These are phyloP conservation scores for Gossypium trilobum DNA, from an alignment of 441 rosid genomes.

Conservation along the genomic window DNA sequence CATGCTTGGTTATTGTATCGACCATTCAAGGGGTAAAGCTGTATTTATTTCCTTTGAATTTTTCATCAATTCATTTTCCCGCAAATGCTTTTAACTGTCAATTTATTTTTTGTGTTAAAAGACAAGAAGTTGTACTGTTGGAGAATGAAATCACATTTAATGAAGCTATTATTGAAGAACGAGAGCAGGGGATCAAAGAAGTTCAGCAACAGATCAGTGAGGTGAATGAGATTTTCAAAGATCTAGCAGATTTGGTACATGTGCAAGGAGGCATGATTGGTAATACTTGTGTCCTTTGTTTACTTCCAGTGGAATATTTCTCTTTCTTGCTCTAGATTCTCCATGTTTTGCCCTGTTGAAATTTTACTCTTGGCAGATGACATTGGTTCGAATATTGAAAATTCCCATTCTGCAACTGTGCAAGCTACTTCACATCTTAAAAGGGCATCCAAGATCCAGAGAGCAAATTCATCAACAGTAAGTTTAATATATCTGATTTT, in stretches of 20 bases:
- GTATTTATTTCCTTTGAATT: not conserved
- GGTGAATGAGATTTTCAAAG: constrained; percentile 61
- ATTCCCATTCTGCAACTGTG: constrained; percentile 38
- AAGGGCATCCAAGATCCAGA: constrained; percentile 45
- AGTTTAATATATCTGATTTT: constrained; percentile 2
- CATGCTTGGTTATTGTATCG: not conserved
- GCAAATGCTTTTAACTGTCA: not conserved
- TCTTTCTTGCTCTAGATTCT: constrained; percentile 2
- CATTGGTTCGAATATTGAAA: constrained; percentile 46
- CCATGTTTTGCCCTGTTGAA: not conserved
- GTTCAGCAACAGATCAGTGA: constrained; percentile 54
- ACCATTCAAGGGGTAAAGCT: not conserved
- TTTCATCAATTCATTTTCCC: not conserved
- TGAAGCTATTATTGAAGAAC: constrained; percentile 60
- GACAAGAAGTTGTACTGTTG: constrained; percentile 41
- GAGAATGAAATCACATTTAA: constrained; percentile 58
- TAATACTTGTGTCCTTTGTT: constrained; percentile 16
- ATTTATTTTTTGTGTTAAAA: constrained; percentile 7
- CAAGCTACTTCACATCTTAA: constrained; percentile 42
- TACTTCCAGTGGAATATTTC: not conserved
- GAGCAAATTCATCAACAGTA: constrained; percentile 53
- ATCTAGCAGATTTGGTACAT: constrained; percentile 44
- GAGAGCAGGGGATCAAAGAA: constrained; percentile 62
- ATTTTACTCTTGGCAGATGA: constrained; percentile 35
- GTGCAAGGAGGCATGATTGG: constrained; percentile 55